Base-by-base conservation (phyloP, 352 stramenopile species). In the Pythium scleroteichum region DNA sequence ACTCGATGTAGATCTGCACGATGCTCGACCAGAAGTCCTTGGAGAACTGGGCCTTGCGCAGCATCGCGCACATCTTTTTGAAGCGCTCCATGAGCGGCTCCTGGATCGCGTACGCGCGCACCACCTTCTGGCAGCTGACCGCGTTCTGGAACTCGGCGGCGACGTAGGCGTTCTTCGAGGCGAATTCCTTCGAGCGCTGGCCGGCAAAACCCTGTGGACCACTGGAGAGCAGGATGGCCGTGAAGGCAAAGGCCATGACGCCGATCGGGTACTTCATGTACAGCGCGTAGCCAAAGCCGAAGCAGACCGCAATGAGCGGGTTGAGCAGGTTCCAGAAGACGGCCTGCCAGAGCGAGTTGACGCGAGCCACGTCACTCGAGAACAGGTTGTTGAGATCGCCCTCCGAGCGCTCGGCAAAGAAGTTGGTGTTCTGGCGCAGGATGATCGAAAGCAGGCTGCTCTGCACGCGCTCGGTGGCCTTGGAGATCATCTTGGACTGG, bases 1-100 rank as follows among this genome's bases (percentile, higher is more conserved):
- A 92, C 60, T 94, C 85, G 48, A 96, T 92, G 75, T 96, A 94
- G 50, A 96, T 96, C 69, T 96, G 87, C 58, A 96, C 87, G 48
- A 96, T 79, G 56, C 84, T 92, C 29, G 85, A 90, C 87, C 87
- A 96, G 47, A 96, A 94, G 54, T 94, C 85, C 62, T 95, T 96
- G 22, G 73, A 86, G 69, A 96, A 95, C 68, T 94, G 85, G 61
- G 86, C 90, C 60, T 90, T 92, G 35, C 85, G 75, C 59, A 96
- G 56, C 27, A 62, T 68, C 4, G 54, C 62, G 47, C 76, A 87
- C 20, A 83, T 91, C 47, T 83, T 85, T 41, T 73, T 76, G 56
- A 96, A 94, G 5, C 79, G 80, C 4, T 64, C 66, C 32, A 94
- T 77, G 19, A 96, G 79, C 27, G 85, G 82, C 20, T 88, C 76